Evolutionary conservation across 257 asterid species (phyloP), one percentile per base, ranked within the genome.

Genomic region (Penstemon eatonii): DNA sequence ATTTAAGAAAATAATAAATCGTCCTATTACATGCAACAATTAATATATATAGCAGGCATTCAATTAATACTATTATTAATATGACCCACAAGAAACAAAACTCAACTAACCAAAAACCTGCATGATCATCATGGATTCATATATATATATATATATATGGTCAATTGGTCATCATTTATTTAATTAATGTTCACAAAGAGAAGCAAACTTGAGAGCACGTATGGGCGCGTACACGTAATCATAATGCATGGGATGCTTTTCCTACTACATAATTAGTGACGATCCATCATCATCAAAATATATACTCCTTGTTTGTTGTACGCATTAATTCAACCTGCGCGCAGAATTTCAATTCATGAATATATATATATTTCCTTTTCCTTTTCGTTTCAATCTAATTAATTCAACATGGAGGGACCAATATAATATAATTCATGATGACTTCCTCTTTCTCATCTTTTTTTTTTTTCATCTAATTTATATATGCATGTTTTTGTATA

Each of bases 211-310:
- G 60, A 65, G 72, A 72, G 73, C 69, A 71, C 76, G 74, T 73
- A 66, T 60, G 67, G 71, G 65, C 72, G 69, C 70, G 12, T 68
- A 72, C 63, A 74, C 83, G 83, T 80, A 80, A 83, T 77, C 71
- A 79, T 74, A 60, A 47, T 83, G 88, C 88, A 83, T 83, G 88
- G 85, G 82, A 78, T 74, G 81, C 83, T 74, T 73, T 38, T 15
- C 18, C 33, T 33, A 8, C 43, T 36, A 53, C 54, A 54, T 65
- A 40, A 57, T 61, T 61, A 60, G 42, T 33, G 49, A 50, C 60
- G 50, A 63, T 41, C 44, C 73, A 79, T 70, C 71, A 74, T 74
- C 15, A 49, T 10, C 67, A 64, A 56, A 70, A 25, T 25, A 25
- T 25, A 25, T 25, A 25, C 33, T 25, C 33, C 33, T 25, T 25